Evolutionary conservation across 2,329 filamentous ascomycete genomes (phyloP), one percentile per base, ranked within the genome.

Genomic region (Neofusicoccum laricinum): DNA sequence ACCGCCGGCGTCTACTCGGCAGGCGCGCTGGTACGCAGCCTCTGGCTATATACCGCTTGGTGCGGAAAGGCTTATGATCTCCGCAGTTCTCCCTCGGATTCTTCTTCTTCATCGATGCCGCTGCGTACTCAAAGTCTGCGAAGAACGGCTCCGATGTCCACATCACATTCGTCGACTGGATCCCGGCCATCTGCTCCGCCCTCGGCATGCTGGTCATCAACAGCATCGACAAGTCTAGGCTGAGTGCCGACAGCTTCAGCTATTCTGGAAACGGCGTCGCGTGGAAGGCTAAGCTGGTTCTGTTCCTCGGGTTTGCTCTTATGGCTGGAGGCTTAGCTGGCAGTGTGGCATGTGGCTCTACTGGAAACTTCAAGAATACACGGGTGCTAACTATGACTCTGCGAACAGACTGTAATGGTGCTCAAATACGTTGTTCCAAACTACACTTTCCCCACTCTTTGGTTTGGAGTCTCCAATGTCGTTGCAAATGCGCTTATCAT

Each of bases 151-250:
- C 85, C 58, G 76, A 82, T 65, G 82, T 88, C 19, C 86, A 90
- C 76, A 82, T 90, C 72, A 89, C 85, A 75, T 90, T 90, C 75
- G 82, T 90, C 68, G 88, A 90, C 79, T 90, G 88, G 88, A 87
- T 90, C 69, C 88, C 88, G 3, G 84, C 85, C 66, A 90, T 90
- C 77, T 90, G 88, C 80, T 88, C 85, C 48, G 82, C 85, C 66
- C 81, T 90, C 36, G 88, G 88, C 66, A 90, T 90, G 88, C 82
- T 90, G 58, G 86, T 90, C 69, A 90, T 90, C 80, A 90, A 90
- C 76, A 86, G 83, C 67, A 90, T 90, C 71, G 88, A 90, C 72
- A 90, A 90, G 77, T 84, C 85, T 30, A 81, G 87, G 45, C 75
- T 90, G 64, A 84, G 82, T 43, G 86, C 85, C 38, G 88, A 90